Conservation (phyloP, 768 basidiomycete genomes). For the Calocybe cyanea region DNA sequence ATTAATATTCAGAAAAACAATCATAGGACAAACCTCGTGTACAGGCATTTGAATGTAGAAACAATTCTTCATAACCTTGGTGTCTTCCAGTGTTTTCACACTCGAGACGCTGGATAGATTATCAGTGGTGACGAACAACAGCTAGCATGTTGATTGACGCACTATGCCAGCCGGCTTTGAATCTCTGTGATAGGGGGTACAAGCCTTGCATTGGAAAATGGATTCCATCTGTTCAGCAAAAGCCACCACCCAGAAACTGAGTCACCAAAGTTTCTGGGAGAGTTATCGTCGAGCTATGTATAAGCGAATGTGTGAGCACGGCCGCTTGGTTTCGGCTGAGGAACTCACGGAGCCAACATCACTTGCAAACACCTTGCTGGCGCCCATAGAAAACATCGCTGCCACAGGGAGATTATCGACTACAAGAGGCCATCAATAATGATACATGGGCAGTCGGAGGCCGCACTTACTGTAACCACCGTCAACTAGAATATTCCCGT, state of each 20-base stretch:
- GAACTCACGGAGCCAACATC: conserved; percentile 84
- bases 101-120: conserved; percentile 74
- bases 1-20: too few relatives aligned
- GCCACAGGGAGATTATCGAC: conserved; percentile 91
- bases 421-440: conserved; percentile 23
- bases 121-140: conserved; percentile 6
- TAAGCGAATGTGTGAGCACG: not conserved
- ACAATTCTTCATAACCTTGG: conserved; percentile 85
- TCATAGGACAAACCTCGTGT: conserved; percentile 57
- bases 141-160: conserved; percentile 29
- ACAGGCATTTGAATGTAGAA: conserved; percentile 95
- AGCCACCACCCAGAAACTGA: conserved; percentile 97
- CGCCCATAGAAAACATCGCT: conserved; percentile 90
- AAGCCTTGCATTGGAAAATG: conserved; percentile 71
- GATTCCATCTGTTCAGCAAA: conserved; percentile 89
- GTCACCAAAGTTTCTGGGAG: conserved; percentile 92
- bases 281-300: conserved; percentile 84
- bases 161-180: conserved; percentile 94
- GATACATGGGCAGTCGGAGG: not conserved
- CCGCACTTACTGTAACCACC: conserved; percentile 73
- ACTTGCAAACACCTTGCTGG: conserved; percentile 84
- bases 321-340: not conserved
- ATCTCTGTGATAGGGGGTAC: conserved; percentile 92
- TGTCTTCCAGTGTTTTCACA: conserved; percentile 91
- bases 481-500: conserved; percentile 89